Evolutionary conservation across 2,329 filamentous ascomycete genomes (phyloP).

Genomic region (Rosellinia necatrix): DNA sequence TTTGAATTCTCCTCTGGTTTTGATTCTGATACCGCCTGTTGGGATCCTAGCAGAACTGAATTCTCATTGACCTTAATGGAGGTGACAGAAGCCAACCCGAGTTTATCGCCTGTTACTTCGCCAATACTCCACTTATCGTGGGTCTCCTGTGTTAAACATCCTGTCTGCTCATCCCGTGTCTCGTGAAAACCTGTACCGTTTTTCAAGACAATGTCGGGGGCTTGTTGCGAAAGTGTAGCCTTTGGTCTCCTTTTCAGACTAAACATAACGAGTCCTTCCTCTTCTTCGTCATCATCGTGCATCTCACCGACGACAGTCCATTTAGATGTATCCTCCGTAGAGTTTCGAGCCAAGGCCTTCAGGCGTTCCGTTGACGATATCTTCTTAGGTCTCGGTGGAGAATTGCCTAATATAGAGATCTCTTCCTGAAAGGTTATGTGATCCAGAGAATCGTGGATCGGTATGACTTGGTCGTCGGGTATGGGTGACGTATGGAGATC

Average conservation of each 20-base stretch:
- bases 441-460: conserved; percentile 32
- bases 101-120: conserved; percentile 33
- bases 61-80: conserved; percentile 38
- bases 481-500: conserved; percentile 38
- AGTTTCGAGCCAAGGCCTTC: conserved; percentile 55
- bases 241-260: conserved; percentile 18
- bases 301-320: conserved; percentile 52
- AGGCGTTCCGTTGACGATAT: conserved; percentile 61
- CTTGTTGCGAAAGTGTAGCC: background rate
- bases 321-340: conserved; percentile 56
- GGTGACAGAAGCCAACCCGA: conserved; percentile 36
- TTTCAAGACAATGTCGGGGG: background rate
- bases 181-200: conserved; percentile 1
- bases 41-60: conserved; percentile 27
- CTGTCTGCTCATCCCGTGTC: background rate
- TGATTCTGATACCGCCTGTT: background rate
- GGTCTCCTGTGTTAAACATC: conserved; percentile 7
- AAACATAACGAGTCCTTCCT: conserved; percentile 40
- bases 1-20: conserved; percentile 3
- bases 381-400: conserved; percentile 52
- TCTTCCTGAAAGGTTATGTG: conserved; percentile 41
- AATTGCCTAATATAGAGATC: conserved; percentile 40
- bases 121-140: conserved; percentile 22
- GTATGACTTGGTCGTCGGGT: conserved; percentile 22
- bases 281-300: conserved; percentile 41